Conservation (phyloP, 306 rosid genomes). For the Prinsepia uniflora region DNA sequence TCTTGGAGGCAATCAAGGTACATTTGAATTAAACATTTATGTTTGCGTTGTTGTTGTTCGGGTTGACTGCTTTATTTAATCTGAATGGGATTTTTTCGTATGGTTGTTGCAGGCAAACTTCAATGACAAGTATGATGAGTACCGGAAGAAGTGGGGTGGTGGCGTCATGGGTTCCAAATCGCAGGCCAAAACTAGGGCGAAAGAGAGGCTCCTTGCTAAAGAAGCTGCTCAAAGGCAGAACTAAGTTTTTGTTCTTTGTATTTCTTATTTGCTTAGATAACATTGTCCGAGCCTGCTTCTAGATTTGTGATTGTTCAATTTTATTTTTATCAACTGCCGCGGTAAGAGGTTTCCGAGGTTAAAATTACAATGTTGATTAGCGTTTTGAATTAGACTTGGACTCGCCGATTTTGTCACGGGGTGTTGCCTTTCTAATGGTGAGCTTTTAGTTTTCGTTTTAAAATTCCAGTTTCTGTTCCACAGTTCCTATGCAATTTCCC, state of each 20-base stretch:
- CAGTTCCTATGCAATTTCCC: too few relatives aligned
- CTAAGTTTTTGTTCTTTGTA: slow-evolving; percentile 18
- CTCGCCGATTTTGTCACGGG: not conserved
- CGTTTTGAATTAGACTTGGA: slow-evolving; percentile 3
- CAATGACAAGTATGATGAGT: slow-evolving; percentile 75
- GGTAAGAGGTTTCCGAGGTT: slow-evolving; percentile 2
- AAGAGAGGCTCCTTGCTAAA: slow-evolving; percentile 67
- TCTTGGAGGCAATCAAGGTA: slow-evolving; percentile 79
- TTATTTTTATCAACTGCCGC: not conserved
- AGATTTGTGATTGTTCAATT: not conserved
- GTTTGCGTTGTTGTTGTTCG: too few relatives aligned
- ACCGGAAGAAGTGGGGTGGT: slow-evolving; percentile 84
- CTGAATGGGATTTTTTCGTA: not conserved
- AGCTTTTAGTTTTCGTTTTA: not conserved
- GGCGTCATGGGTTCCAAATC: slow-evolving; percentile 90
- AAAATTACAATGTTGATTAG: slow-evolving; percentile 4
- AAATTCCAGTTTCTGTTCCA: not conserved
- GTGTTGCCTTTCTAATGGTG: not conserved
- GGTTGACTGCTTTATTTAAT: not conserved
- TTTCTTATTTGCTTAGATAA: not conserved
- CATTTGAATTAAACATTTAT: not conserved
- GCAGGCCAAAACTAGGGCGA: slow-evolving; percentile 73
- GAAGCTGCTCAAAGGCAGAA: slow-evolving; percentile 76
- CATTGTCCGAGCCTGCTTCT: not conserved
- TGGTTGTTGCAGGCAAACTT: slow-evolving; percentile 63